Evolutionary conservation across 2,329 filamentous ascomycete genomes (phyloP).

Genomic region (Microsporum canis): DNA sequence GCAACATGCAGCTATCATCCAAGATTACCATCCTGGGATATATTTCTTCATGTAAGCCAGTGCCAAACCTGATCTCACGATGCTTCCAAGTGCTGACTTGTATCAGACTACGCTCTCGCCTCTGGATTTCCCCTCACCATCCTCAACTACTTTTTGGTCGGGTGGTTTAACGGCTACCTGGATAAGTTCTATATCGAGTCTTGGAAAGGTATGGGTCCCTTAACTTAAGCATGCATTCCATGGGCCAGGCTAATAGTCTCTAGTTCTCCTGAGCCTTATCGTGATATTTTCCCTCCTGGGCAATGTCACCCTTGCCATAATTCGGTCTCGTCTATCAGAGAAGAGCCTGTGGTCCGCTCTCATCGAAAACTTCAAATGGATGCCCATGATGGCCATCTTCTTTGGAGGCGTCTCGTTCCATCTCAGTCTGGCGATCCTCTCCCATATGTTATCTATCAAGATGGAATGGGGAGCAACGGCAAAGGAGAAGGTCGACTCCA

Average conservation of each 20-base stretch:
- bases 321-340: slow-evolving; percentile 52
- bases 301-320: slow-evolving; percentile 49
- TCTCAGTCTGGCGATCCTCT: slow-evolving; percentile 64
- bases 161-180: slow-evolving; percentile 57
- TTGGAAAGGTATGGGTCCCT: slow-evolving; percentile 49
- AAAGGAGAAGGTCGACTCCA: slow-evolving; percentile 62
- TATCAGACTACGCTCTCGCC: slow-evolving; percentile 54
- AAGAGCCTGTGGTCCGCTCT: slow-evolving; percentile 40
- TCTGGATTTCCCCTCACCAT: slow-evolving; percentile 55
- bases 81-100: slow-evolving; percentile 1
- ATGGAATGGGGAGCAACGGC: slow-evolving; percentile 78
- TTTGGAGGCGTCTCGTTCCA: slow-evolving; percentile 62
- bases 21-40: slow-evolving; percentile 63
- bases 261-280: slow-evolving; percentile 36
- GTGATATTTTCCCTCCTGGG: slow-evolving; percentile 54
- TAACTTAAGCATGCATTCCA: slow-evolving; percentile 18
- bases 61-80: background rate
- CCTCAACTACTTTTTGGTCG: slow-evolving; percentile 59
- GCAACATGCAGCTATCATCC: slow-evolving; percentile 47
- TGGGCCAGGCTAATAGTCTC: background rate
- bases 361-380: slow-evolving; percentile 52
- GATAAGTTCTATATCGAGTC: slow-evolving; percentile 58
- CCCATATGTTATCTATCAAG: slow-evolving; percentile 75
- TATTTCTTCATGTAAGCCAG: slow-evolving; percentile 47
- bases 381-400: slow-evolving; percentile 59